A percentile compares a stretch with the other conserved stretches of the same genome.
These are phyloP conservation scores for Nakazawaea peltata DNA, from an alignment of 805 yeast genomes.

Conservation along the genomic window DNA sequence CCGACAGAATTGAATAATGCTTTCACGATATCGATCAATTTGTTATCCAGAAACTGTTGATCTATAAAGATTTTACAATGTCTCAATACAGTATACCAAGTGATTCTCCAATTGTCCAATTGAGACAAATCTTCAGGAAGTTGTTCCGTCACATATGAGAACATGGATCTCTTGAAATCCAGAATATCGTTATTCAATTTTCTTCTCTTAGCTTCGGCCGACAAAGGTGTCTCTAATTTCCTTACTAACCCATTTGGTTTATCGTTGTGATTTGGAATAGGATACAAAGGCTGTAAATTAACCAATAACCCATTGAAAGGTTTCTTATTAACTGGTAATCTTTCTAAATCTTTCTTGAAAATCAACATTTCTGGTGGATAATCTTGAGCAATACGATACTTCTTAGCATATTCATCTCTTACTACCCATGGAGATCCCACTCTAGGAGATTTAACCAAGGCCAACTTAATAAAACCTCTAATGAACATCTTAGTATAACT, in stretches of 20 bases:
- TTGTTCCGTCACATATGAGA: conserved; percentile 26
- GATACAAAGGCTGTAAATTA: conserved; percentile 10
- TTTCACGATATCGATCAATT: conserved; percentile 32
- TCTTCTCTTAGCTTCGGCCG: conserved; percentile 3
- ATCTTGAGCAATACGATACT: conserved; percentile 56
- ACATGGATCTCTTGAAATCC: conserved; percentile 6
- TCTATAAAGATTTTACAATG: conserved; percentile 42
- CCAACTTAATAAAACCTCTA: conserved; percentile 78
- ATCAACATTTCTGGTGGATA: conserved; percentile 43
- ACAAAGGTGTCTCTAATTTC: neutral
- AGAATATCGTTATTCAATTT: conserved; percentile 13
- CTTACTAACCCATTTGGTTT: too few species aligned
- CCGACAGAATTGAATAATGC: conserved; percentile 40
- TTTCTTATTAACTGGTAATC: conserved; percentile 7
- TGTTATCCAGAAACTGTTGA: conserved; percentile 25
- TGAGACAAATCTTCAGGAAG: conserved; percentile 29
- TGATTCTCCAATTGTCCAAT: conserved; percentile 34
- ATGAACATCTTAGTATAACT: conserved; percentile 85
- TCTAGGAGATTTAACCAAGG: conserved; percentile 70
- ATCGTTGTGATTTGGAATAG: conserved; percentile 7
- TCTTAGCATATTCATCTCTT: conserved; percentile 62
- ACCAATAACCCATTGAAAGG: conserved; percentile 3
- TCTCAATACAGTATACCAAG: conserved; percentile 43
- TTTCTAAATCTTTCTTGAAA: conserved; percentile 17
- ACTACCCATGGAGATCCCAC: conserved; percentile 97